Conservation (phyloP, 306 rosid species). For the Calophaca sinica region DNA sequence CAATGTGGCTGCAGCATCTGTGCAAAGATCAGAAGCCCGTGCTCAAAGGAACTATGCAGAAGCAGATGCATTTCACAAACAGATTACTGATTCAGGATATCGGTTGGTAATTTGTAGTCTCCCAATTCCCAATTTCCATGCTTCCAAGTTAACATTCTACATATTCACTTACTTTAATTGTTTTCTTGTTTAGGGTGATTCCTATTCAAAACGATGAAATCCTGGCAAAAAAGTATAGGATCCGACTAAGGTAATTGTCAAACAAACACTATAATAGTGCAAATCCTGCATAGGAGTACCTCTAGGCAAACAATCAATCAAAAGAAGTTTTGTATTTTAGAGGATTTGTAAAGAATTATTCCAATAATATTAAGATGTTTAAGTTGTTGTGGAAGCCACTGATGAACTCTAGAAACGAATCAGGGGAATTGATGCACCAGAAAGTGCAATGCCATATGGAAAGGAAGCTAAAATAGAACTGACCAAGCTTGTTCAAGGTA, state of each 20-base stretch:
- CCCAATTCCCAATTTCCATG: neutral
- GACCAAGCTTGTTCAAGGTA: slow-evolving; percentile 66
- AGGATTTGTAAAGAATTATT: too few species aligned
- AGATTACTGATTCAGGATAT: slow-evolving; percentile 79
- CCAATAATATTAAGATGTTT: neutral
- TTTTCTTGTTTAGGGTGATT: slow-evolving; percentile 60
- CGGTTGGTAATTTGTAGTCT: slow-evolving; percentile 59
- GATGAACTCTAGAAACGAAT: slow-evolving; percentile 26
- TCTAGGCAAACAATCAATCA: neutral
- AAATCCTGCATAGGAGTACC: neutral
- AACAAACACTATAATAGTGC: neutral
- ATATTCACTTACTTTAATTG: neutral
- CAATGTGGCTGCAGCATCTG: slow-evolving; percentile 61
- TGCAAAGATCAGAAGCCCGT: slow-evolving; percentile 68
- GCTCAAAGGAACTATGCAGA: slow-evolving; percentile 51
- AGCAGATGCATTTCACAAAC: slow-evolving; percentile 79
- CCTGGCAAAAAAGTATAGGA: slow-evolving; percentile 80
- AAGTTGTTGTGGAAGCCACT: slow-evolving; percentile 2
- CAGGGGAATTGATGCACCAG: slow-evolving; percentile 98
- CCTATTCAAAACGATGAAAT: slow-evolving; percentile 60
- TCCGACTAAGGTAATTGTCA: slow-evolving; percentile 76
- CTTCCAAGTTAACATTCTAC: neutral
- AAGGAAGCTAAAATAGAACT: slow-evolving; percentile 79
- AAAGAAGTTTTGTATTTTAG: too few species aligned
- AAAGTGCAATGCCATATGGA: slow-evolving; percentile 84